Conservation (phyloP, 306 rosid species). For the Fagus sylvatica region DNA sequence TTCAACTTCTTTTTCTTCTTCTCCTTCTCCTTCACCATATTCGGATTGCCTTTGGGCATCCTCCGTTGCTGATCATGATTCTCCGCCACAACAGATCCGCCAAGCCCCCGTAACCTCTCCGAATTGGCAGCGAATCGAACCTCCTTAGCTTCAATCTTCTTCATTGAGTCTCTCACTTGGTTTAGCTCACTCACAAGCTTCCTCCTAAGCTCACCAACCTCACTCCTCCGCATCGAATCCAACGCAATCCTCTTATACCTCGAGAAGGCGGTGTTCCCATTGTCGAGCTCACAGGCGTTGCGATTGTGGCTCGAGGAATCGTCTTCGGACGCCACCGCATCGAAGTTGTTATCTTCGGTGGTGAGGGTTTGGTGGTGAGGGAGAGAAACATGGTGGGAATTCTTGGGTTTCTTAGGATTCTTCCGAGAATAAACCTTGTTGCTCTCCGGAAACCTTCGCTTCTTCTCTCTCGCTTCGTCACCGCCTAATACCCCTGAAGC, state of each 20-base stretch:
- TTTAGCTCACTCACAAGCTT: constrained; percentile 74
- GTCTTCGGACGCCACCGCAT: constrained; percentile 38
- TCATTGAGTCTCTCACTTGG: constrained; percentile 60
- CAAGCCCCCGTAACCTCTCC: constrained; percentile 64
- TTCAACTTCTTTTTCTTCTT: constrained; percentile 77
- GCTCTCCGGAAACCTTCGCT: constrained; percentile 41
- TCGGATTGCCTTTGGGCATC: constrained; percentile 83
- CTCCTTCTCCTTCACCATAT: constrained; percentile 84
- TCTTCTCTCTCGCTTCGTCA: constrained; percentile 61
- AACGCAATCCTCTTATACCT: constrained; percentile 32
- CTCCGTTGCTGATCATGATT: constrained; percentile 72
- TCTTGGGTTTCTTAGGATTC: constrained; percentile 50
- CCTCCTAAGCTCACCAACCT: constrained; percentile 48
- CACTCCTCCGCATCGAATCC: constrained; percentile 31
- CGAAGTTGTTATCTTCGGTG: constrained; percentile 20
- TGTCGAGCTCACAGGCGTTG: constrained; percentile 30
- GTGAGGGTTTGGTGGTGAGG: constrained; percentile 21
- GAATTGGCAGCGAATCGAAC: constrained; percentile 30
- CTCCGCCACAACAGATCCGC: constrained; percentile 50
- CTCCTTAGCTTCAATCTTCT: constrained; percentile 59
- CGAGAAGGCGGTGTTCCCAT: constrained; percentile 38
- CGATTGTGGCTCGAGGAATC: constrained; percentile 45
- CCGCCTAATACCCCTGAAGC: constrained; percentile 74
- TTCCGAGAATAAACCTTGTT: constrained; percentile 71
- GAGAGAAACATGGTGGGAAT: constrained; percentile 20